Evolutionary conservation across 2,329 filamentous ascomycete genomes (phyloP).

Genomic region (Cadophora luteo-olivacea): DNA sequence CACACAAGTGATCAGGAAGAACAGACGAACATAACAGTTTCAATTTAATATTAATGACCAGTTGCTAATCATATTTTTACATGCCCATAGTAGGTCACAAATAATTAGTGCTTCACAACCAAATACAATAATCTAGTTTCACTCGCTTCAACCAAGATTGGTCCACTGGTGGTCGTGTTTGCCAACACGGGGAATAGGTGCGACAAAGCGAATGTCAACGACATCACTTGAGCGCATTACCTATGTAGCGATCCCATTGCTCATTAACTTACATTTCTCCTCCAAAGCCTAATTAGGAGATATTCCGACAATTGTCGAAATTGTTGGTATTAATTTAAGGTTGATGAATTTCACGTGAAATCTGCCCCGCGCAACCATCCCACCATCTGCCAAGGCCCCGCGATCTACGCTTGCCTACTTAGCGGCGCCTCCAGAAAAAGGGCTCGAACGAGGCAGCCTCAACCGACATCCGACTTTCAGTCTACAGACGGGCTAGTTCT

Average conservation of each 20-base stretch:
- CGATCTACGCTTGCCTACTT: constrained; percentile 3
- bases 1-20: not conserved
- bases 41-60: no score
- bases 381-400: constrained; percentile 8
- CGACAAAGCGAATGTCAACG: not conserved
- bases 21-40: not conserved
- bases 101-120: not conserved
- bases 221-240: not conserved
- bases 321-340: not conserved
- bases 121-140: not conserved
- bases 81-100: not conserved
- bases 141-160: not conserved
- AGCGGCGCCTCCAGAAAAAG: not conserved
- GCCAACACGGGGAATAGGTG: not conserved
- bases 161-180: no score
- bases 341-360: constrained; percentile 4
- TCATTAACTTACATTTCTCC: not conserved
- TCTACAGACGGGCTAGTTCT: not conserved
- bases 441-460: not conserved
- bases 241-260: not conserved
- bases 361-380: constrained; percentile 13
- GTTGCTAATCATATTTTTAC: no score
- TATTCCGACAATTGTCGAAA: not conserved
- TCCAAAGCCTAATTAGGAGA: not conserved
- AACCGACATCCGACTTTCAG: not conserved